Evolutionary conservation across 2,329 filamentous ascomycete species (phyloP), one percentile per base, ranked within the genome.

Genomic region (Xylaria sp.): DNA sequence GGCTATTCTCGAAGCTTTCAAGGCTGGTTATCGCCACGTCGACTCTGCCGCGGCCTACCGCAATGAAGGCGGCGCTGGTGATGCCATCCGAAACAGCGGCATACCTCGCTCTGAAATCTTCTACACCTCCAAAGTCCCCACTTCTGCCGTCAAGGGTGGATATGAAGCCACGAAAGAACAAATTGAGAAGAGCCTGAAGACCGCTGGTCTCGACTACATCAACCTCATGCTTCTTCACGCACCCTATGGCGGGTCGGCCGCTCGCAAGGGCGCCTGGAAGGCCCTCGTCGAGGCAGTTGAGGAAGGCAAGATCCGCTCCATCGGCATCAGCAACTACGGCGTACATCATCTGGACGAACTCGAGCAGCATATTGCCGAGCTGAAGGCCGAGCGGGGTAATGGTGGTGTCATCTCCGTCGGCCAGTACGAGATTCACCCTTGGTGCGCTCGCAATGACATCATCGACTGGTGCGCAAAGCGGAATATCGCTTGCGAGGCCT

Each of bases 351-450:
- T 91, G 2, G 82, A 88, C 56, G 88, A 91, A 78, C 81, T 91
- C 37, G 86, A 89, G 78, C 77, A 76, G 65, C 85, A 89, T 78
- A 90, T 89, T 67, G 82, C 81, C 63, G 87, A 90, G 78, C 86
- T 90, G 0, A 90, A 92, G 75, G 77, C 78, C 20, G 88, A 89
- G 79, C 85, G 87, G 52, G 86, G 89, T 10, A 90, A 89, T 73
- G 90, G 88, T 54, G 93, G 93, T 28, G 83, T 93, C 50, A 87
- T 97, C 76, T 92, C 90, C 69, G 92, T 97, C 46, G 94, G 93
- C 50, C 94, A 97, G 81, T 94, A 92, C 81, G 94, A 98, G 81
- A 83, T 98, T 12, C 94, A 98, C 80, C 94, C 94, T 0, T 98
- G 94, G 94, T 88, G 94, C 51, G 86, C 90, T 9, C 86, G 94